Evolutionary conservation across 768 basidiomycete species (phyloP).

Genomic region (Kwoniella dendrophila): DNA sequence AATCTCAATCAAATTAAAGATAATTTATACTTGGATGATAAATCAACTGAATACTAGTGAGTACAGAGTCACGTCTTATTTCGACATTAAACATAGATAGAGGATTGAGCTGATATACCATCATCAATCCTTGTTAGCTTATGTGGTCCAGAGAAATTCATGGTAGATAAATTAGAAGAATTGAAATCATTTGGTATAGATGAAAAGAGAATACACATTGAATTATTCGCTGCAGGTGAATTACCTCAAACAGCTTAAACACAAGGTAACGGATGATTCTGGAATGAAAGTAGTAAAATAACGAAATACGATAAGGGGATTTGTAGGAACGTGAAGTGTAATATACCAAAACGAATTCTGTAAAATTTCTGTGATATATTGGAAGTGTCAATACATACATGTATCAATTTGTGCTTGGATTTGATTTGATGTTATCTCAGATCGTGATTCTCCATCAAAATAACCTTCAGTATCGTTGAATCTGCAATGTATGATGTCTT

Average conservation of each 20-base stretch:
- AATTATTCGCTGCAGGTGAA: slow-evolving; percentile 23
- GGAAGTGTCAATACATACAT: too few species aligned
- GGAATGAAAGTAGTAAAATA: too few species aligned
- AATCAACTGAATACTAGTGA: slow-evolving; percentile 25
- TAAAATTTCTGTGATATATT: too few species aligned
- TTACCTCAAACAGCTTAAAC: slow-evolving; percentile 6
- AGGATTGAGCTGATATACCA: neutral
- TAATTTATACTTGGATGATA: slow-evolving; percentile 19
- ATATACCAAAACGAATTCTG: too few species aligned
- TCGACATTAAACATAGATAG: neutral
- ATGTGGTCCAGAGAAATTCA: slow-evolving; percentile 31
- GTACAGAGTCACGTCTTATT: neutral
- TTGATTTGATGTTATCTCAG: too few species aligned
- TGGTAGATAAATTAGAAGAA: slow-evolving; percentile 20
- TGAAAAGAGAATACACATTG: slow-evolving; percentile 16
- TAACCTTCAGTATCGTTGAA: too few species aligned
- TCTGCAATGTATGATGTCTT: too few species aligned
- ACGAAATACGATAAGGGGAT: too few species aligned
- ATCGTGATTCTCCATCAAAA: too few species aligned
- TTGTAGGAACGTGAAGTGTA: too few species aligned
- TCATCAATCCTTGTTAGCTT: slow-evolving; percentile 1
- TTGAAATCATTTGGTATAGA: slow-evolving; percentile 16
- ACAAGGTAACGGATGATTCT: too few species aligned
- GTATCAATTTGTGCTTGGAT: too few species aligned
- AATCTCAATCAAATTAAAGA: slow-evolving; percentile 11